These are phyloP conservation scores for Hydnomerulius pinastri DNA, from an alignment of 768 basidiomycete species.

Conservation along the genomic window DNA sequence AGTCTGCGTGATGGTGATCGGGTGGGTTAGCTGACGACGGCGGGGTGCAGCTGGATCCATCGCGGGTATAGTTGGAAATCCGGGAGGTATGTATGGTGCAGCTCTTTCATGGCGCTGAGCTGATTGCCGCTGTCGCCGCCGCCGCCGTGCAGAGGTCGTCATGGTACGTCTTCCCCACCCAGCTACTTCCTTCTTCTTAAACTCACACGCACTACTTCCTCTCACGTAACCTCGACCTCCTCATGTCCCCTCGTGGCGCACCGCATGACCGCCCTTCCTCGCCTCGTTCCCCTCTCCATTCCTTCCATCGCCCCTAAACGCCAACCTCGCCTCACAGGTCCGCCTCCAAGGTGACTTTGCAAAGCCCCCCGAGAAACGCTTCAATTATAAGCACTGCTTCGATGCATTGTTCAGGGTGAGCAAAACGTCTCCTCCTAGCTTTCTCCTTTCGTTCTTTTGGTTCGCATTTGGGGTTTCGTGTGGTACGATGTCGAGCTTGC, in stretches of 20 bases:
- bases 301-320: not conserved
- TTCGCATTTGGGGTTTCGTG: not conserved
- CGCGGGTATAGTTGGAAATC: conserved; percentile 88
- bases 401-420: conserved; percentile 85
- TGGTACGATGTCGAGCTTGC: not conserved
- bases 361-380: conserved; percentile 82
- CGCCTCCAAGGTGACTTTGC: conserved; percentile 91
- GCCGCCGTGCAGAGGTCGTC: conserved; percentile 57
- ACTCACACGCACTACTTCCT: conserved; percentile 16
- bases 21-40: not conserved
- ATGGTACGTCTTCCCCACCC: conserved; percentile 48
- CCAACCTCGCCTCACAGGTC: conserved; percentile 39
- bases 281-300: not conserved
- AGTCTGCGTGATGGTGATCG: conserved; percentile 28
- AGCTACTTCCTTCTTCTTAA: not conserved
- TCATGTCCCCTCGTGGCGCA: conserved; percentile 17
- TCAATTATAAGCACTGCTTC: conserved; percentile 89
- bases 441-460: not conserved
- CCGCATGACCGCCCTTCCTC: not conserved
- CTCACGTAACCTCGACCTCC: conserved; percentile 3
- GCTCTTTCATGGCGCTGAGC: not conserved
- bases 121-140: not conserved
- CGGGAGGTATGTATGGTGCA: conserved; percentile 56
- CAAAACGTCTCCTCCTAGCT: not conserved
- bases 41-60: conserved; percentile 68